Evolutionary conservation across 2,329 filamentous ascomycete genomes (phyloP).

Genomic region (Diaporthe eres): DNA sequence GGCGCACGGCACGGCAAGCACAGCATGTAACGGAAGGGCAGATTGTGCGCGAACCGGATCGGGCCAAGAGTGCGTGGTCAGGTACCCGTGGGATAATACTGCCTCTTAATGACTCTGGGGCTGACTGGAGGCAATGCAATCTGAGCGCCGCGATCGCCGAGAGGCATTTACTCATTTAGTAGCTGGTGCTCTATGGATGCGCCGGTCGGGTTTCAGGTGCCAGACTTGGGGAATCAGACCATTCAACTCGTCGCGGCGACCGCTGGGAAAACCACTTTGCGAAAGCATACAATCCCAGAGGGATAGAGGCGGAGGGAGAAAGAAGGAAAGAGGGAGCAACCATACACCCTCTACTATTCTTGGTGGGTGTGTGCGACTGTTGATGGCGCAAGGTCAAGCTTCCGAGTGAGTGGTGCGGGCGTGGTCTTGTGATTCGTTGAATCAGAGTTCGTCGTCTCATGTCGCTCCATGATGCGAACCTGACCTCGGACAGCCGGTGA

Average conservation of each 20-base stretch:
- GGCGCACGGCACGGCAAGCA: slow-evolving; percentile 30
- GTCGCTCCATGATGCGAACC: slow-evolving; percentile 22
- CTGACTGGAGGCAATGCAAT: slow-evolving; percentile 13
- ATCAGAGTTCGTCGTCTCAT: slow-evolving; percentile 39
- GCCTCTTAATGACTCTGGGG: slow-evolving; percentile 4
- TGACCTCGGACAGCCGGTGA: slow-evolving; percentile 24
- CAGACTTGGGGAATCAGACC: background rate
- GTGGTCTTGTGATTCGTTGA: slow-evolving; percentile 36
- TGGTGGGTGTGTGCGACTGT: slow-evolving; percentile 23
- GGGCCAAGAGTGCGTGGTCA: slow-evolving; percentile 37
- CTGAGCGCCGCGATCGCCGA: slow-evolving; percentile 23
- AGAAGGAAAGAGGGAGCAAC: background rate
- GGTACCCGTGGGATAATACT: slow-evolving; percentile 38
- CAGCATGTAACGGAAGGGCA: slow-evolving; percentile 8
- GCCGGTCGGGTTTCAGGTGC: slow-evolving; percentile 39
- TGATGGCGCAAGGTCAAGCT: slow-evolving; percentile 33
- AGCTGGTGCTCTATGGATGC: slow-evolving; percentile 35
- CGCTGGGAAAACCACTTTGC: slow-evolving; percentile 8
- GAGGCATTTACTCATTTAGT: slow-evolving; percentile 29
- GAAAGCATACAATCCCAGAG: background rate
- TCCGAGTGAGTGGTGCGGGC: slow-evolving; percentile 26
- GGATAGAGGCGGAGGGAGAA: background rate
- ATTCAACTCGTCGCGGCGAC: slow-evolving; percentile 31
- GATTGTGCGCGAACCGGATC: slow-evolving; percentile 26
- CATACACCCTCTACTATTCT: background rate